Percentiles rank a stretch among this genome's conserved stretches.
Conservation (phyloP, 148 eudicot species). For the Chenopodium quinoa region DNA sequence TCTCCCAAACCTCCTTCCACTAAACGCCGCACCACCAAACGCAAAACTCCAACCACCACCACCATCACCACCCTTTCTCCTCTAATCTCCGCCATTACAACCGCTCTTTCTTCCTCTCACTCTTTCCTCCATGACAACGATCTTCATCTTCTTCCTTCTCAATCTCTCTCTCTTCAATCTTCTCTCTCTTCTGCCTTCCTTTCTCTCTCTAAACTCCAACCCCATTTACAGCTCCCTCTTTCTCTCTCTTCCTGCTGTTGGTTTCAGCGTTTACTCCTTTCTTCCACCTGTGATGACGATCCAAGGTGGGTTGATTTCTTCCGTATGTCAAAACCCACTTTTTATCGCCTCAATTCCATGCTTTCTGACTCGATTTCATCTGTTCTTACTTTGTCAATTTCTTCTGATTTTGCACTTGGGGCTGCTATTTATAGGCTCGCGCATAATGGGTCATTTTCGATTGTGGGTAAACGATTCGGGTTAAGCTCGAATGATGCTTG, state of each 20-base stretch:
- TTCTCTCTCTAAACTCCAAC: slow-evolving; percentile 37
- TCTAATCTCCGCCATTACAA: slow-evolving; percentile 25
- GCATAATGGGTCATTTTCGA: slow-evolving; percentile 48
- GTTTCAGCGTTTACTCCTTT: slow-evolving; percentile 58
- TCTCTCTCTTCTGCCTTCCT: slow-evolving; percentile 44
- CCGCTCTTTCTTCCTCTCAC: slow-evolving; percentile 55
- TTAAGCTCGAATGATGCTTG: slow-evolving; percentile 48
- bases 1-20: slow-evolving; percentile 24
- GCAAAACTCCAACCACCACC: slow-evolving; percentile 12
- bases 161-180: slow-evolving; percentile 58
- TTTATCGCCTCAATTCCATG: slow-evolving; percentile 45
- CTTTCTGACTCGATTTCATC: slow-evolving; percentile 41
- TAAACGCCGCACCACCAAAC: slow-evolving; percentile 21
- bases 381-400: slow-evolving; percentile 39
- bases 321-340: slow-evolving; percentile 68
- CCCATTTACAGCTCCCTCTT: slow-evolving; percentile 24
- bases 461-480: slow-evolving; percentile 50
- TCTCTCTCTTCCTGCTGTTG: slow-evolving; percentile 36
- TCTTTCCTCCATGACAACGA: slow-evolving; percentile 57
- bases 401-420: slow-evolving; percentile 56
- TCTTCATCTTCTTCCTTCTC: slow-evolving; percentile 66
- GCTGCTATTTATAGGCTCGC: slow-evolving; percentile 63
- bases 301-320: slow-evolving; percentile 54
- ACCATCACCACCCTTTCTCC: neutral
- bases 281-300: slow-evolving; percentile 36